These are phyloP conservation scores for Phlyctochytrium planicorne DNA, from an alignment of 192 early-diverging fungal genomes.

Conservation along the genomic window DNA sequence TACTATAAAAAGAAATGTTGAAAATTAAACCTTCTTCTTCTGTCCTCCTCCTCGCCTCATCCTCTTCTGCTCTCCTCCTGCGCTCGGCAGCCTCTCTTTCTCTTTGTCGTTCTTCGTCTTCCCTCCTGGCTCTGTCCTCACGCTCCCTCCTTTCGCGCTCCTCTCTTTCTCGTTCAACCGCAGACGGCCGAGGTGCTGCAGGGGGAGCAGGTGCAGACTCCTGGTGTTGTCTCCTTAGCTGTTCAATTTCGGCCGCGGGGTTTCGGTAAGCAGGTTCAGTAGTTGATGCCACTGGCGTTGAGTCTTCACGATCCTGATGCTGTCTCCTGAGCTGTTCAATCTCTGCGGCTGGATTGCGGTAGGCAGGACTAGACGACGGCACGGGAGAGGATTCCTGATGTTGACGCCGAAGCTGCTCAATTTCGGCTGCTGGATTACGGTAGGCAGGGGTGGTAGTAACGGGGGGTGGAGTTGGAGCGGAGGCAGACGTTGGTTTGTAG, in stretches of 20 bases:
- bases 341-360: slow-evolving; percentile 9
- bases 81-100: slow-evolving; percentile 25
- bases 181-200: too few relatives aligned
- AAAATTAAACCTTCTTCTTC: slow-evolving; percentile 28
- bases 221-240: too few relatives aligned
- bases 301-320: not conserved
- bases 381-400: not conserved
- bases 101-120: slow-evolving; percentile 25
- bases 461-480: slow-evolving; percentile 3
- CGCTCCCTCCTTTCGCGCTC: slow-evolving; percentile 22
- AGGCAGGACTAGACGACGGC: not conserved
- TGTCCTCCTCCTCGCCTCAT: slow-evolving; percentile 28
- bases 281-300: too few relatives aligned
- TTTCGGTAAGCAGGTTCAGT: slow-evolving; percentile 1
- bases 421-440: slow-evolving; percentile 7
- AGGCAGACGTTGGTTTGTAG: slow-evolving; percentile 11
- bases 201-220: too few relatives aligned
- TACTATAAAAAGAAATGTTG: slow-evolving; percentile 8
- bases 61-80: slow-evolving; percentile 23
- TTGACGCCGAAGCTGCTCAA: slow-evolving; percentile 4
- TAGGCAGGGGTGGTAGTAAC: not conserved
- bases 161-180: slow-evolving; percentile 31
- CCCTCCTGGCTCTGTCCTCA: slow-evolving; percentile 31
- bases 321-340: slow-evolving; percentile 7
- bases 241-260: slow-evolving; percentile 10